phyloP scores from a whole-genome alignment of 441 rosid species.

The Populus tomentosa region DNA sequence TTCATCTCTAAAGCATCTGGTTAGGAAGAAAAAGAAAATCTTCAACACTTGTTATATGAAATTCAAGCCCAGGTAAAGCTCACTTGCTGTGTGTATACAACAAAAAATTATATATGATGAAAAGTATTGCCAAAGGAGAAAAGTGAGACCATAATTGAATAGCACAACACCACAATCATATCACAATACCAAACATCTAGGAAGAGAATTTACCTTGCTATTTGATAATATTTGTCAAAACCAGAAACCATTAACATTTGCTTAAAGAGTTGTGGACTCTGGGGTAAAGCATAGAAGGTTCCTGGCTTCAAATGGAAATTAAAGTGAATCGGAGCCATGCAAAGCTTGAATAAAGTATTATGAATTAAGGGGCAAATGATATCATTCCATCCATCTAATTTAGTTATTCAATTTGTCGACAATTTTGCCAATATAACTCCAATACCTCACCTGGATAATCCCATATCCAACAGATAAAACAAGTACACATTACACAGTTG shows the following conservation, averaged over 20 bases:
- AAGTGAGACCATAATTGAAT: not conserved
- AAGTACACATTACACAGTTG: not conserved
- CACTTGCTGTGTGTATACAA: not conserved
- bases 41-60: not conserved
- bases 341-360: conserved; percentile 22
- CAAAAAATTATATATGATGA: not conserved
- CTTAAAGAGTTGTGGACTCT: conserved; percentile 94
- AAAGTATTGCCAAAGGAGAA: not conserved
- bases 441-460: not conserved
- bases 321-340: conserved; percentile 32
- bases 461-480: not conserved
- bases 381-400: not conserved
- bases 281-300: conserved; percentile 96
- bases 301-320: conserved; percentile 80
- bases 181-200: conserved; percentile 10
- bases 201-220: conserved; percentile 62
- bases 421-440: not conserved
- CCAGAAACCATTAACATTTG: conserved; percentile 99
- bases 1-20: conserved; percentile 97
- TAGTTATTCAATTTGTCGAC: not conserved
- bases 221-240: conserved; percentile 90
- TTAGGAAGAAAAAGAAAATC: not conserved
- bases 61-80: not conserved
- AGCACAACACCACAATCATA: not conserved
- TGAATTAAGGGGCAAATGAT: not conserved